These are phyloP conservation scores for Vaccinium vitisidaea DNA, from an alignment of 148 eudicot genomes.

Conservation along the genomic window DNA sequence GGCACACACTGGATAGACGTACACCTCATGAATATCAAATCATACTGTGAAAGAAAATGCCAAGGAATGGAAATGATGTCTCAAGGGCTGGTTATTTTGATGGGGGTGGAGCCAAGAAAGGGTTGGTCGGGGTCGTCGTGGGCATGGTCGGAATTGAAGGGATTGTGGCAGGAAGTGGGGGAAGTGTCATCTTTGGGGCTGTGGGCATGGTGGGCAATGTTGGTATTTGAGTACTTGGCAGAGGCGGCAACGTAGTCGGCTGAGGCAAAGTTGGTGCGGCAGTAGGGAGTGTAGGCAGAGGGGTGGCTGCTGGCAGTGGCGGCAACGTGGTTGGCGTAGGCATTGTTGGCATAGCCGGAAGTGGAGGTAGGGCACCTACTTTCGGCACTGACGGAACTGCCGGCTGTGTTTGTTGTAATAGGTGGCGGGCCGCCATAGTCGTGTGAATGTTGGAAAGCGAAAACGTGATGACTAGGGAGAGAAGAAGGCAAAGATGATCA, in stretches of 20 bases:
- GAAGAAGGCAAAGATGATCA: not conserved
- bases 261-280: not conserved
- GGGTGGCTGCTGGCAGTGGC: not conserved
- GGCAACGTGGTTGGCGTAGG: not conserved
- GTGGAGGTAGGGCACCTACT: not conserved
- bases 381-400: conserved; percentile 5
- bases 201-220: not conserved
- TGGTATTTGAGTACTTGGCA: not conserved
- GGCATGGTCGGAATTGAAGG: conserved; percentile 12
- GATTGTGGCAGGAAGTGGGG: conserved; percentile 13
- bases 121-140: not conserved
- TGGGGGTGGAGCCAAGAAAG: conserved; percentile 27
- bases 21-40: too few relatives aligned
- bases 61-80: not conserved
- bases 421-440: conserved; percentile 7
- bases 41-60: not conserved
- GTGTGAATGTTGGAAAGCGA: not conserved
- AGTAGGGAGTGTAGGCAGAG: conserved; percentile 8
- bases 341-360: conserved; percentile 2
- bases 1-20: too few relatives aligned
- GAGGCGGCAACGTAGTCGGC: conserved; percentile 8
- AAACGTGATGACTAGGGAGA: not conserved
- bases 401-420: conserved; percentile 5
- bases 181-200: conserved; percentile 8
- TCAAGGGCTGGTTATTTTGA: not conserved